These are phyloP conservation scores for Podospora pseudopauciseta DNA, from an alignment of 495 filamentous ascomycete genomes.

Conservation along the genomic window DNA sequence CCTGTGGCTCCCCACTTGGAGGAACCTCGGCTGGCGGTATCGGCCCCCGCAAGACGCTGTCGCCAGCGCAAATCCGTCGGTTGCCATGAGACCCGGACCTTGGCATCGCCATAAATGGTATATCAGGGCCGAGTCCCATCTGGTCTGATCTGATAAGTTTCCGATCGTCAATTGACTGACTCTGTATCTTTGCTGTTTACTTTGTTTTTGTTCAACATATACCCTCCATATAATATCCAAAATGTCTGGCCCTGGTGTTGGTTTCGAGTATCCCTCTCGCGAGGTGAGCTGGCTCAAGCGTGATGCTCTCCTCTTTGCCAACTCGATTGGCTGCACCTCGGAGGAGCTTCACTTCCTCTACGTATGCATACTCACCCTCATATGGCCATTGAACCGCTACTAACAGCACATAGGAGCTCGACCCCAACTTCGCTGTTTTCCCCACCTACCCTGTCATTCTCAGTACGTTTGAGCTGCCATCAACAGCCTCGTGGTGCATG, in stretches of 20 bases:
- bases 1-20: conserved; percentile 2
- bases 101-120: not conserved
- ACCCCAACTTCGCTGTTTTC: conserved; percentile 78
- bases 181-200: not conserved
- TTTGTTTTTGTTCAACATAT: not conserved
- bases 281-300: conserved; percentile 82
- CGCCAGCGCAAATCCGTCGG: conserved; percentile 4
- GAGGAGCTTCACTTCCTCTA: conserved; percentile 91
- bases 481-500: not conserved
- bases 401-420: conserved; percentile 58
- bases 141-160: not conserved
- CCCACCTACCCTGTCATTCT: conserved; percentile 84
- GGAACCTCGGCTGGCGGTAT: conserved; percentile 27
- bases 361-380: conserved; percentile 42
- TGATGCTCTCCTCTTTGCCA: conserved; percentile 80
- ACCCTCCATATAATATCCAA: conserved; percentile 13
- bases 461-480: conserved; percentile 45
- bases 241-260: conserved; percentile 62
- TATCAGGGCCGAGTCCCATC: not conserved
- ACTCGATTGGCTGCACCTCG: conserved; percentile 77
- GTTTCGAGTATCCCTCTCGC: conserved; percentile 69
- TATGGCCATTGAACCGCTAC: conserved; percentile 16
- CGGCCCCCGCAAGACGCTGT: conserved; percentile 15
- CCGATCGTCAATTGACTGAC: not conserved
- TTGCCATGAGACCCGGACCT: not conserved